These are phyloP conservation scores for Benincasa hispida DNA, from an alignment of 306 rosid species.

Conservation along the genomic window DNA sequence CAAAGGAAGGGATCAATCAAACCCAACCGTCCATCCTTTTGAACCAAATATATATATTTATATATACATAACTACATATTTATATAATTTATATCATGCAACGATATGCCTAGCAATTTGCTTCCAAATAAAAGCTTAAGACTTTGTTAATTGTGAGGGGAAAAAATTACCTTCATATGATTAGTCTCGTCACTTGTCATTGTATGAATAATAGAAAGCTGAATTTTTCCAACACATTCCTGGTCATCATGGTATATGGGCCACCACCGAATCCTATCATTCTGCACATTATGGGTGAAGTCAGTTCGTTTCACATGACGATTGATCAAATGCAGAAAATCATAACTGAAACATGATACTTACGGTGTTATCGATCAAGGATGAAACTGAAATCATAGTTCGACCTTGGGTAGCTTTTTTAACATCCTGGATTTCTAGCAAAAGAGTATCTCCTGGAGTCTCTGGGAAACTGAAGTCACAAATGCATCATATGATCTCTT, in stretches of 20 bases:
- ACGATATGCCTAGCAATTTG: neutral
- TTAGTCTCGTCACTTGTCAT: conserved; percentile 57
- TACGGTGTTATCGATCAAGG: conserved; percentile 66
- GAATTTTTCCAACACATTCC: conserved; percentile 93
- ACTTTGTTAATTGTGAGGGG: neutral
- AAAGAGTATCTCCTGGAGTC: conserved; percentile 77
- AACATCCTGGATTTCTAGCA: conserved; percentile 63
- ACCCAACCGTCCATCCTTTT: conserved; percentile 1
- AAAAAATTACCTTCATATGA: conserved; percentile 54
- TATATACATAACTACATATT: too few species aligned
- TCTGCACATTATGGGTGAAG: conserved; percentile 29
- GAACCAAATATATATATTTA: neutral
- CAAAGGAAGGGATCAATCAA: conserved; percentile 9
- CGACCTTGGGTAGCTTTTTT: conserved; percentile 69
- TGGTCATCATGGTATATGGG: conserved; percentile 70
- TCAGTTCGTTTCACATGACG: conserved; percentile 11
- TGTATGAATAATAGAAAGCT: conserved; percentile 56
- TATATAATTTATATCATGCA: neutral
- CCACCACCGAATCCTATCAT: conserved; percentile 87
- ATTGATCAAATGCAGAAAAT: neutral
- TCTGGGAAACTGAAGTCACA: conserved; percentile 73
- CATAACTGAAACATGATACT: conserved; percentile 10
- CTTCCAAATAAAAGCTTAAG: neutral
- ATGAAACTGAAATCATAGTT: conserved; percentile 60
- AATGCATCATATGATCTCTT: neutral